phyloP scores from a whole-genome alignment of 129 eudicot genomes.

The Arctium minus region DNA sequence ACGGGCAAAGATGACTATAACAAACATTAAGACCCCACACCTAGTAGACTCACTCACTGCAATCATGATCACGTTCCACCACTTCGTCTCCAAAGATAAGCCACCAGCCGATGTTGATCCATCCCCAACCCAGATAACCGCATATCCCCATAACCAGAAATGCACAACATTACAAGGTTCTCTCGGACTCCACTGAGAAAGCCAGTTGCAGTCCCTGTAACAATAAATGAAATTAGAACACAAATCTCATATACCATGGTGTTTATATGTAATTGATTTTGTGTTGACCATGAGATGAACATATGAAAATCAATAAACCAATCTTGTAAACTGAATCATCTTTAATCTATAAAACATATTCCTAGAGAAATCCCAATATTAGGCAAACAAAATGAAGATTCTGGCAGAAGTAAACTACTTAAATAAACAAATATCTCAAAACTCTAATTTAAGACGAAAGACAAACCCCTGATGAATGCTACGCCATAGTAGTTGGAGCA shows the following conservation, averaged over 20 bases:
- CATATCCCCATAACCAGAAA: conserved; percentile 22
- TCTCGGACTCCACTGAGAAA: conserved; percentile 22
- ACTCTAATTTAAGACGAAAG: not conserved
- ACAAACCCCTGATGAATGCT: too few relatives aligned
- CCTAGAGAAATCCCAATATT: not conserved
- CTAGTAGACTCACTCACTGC: not conserved
- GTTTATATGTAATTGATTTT: too few relatives aligned
- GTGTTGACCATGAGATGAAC: too few relatives aligned
- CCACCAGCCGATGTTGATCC: conserved; percentile 26
- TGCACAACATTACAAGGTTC: conserved; percentile 14
- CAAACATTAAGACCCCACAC: not conserved
- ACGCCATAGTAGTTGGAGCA: too few relatives aligned
- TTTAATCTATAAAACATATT: too few relatives aligned
- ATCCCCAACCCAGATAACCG: conserved; percentile 10
- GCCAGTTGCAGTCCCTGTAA: conserved; percentile 17
- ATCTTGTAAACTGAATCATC: not conserved
- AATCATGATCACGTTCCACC: conserved; percentile 21
- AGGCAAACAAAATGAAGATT: not conserved
- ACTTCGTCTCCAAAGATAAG: conserved; percentile 10
- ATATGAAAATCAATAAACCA: not conserved
- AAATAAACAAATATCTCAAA: not conserved
- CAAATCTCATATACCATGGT: not conserved
- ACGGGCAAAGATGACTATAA: conserved; percentile 3
- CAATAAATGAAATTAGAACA: not conserved
- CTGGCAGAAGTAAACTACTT: not conserved